Evolutionary conservation across 2,329 filamentous ascomycete species (phyloP), one percentile per base, ranked within the genome.

Genomic region (Talaromyces sp.): DNA sequence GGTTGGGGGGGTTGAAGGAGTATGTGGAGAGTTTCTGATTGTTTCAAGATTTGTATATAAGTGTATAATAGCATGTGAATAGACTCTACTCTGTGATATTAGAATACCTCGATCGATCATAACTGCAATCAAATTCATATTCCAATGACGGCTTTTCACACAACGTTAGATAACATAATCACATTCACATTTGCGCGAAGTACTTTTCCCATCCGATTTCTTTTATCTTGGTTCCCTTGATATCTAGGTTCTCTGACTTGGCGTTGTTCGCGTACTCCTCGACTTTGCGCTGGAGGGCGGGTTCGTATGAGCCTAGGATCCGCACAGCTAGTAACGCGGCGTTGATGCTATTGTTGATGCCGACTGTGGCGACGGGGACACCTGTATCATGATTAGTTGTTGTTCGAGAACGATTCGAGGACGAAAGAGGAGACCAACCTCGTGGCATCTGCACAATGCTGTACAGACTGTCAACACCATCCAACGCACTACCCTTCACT

Each of bases 291-390:
- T 79, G 78, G 56, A 81, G 72, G 36, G 69, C 67, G 1, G 75
- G 73, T 67, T 81, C 79, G 68, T 76, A 78, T 3, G 85, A 77
- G 3, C 88, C 89, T 3, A 93, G 75, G 38, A 92, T 89, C 19
- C 89, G 81, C 22, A 89, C 84, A 0, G 90, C 90, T n/a, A 92
- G 78, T 19, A 92, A 80, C 0, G 87, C 90, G 0, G 91, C 91
- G 71, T 93, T 93, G 64, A 89, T 89, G 27, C 88, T 90, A 78
- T 93, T 93, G 77, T 92, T 91, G 76, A 93, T 92, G 11, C 87
- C 90, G 3, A 93, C 89, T 0, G 90, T 92, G 5, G 90, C 90
- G 15, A 89, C 88, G 10, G 91, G 91, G 59, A 89, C 85, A 13
- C 90, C 90, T 71, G 85, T 78, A 75, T 36, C 7, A 22, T 60